Evolutionary conservation across 352 stramenopile genomes (phyloP).

Genomic region (Phytophthora sansomeana): DNA sequence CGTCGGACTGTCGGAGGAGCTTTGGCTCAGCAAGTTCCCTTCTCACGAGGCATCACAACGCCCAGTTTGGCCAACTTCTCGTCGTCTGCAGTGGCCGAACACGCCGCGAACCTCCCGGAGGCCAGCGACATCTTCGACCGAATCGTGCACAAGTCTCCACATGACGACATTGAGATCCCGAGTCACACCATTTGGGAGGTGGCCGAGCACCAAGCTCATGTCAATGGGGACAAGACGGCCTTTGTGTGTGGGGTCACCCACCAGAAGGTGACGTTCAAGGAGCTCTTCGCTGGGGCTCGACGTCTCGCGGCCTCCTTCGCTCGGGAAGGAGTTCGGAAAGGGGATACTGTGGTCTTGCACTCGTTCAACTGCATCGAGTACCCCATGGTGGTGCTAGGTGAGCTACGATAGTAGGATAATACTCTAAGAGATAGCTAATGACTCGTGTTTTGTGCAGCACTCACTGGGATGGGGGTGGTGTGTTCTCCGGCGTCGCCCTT

Average conservation of each 20-base stretch:
- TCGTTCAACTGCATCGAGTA: slow-evolving; percentile 73
- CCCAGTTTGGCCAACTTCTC: slow-evolving; percentile 32
- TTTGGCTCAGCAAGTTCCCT: slow-evolving; percentile 16
- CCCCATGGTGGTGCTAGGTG: slow-evolving; percentile 62
- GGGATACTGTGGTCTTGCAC: slow-evolving; percentile 63
- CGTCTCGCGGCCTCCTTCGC: slow-evolving; percentile 45
- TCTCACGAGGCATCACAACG: slow-evolving; percentile 24
- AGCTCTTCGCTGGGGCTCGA: slow-evolving; percentile 43
- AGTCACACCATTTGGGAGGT: slow-evolving; percentile 57
- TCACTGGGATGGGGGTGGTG: slow-evolving; percentile 51
- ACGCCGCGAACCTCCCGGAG: slow-evolving; percentile 20
- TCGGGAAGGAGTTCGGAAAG: slow-evolving; percentile 50
- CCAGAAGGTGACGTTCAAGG: slow-evolving; percentile 46
- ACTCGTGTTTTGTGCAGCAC: slow-evolving; percentile 28
- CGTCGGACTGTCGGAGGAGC: slow-evolving; percentile 18
- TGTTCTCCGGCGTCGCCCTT: slow-evolving; percentile 58
- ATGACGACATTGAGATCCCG: slow-evolving; percentile 41
- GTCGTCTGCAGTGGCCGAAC: slow-evolving; percentile 24
- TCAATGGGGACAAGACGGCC: slow-evolving; percentile 40
- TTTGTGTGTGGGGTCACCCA: slow-evolving; percentile 59
- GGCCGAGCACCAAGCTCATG: slow-evolving; percentile 43
- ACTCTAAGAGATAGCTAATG: slow-evolving; percentile 3
- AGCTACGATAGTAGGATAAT: neutral
- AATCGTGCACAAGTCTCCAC: slow-evolving; percentile 58
- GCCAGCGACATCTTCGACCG: slow-evolving; percentile 18